Base-by-base conservation (phyloP, 345 rosid species). In the Corchorus capsularis region DNA sequence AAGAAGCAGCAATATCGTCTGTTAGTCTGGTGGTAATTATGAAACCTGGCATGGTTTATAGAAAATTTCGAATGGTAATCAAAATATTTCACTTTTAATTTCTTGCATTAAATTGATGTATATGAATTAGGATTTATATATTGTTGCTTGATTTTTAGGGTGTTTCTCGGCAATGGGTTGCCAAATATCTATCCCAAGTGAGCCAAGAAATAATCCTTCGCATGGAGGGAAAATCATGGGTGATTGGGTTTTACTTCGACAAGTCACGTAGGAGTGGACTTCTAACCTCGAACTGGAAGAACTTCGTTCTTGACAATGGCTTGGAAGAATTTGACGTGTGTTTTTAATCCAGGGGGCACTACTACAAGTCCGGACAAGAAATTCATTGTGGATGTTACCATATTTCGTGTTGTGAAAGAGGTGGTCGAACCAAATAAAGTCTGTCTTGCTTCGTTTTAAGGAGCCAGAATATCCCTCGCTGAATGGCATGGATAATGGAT, bases 11-110 rank as follows among this genome's bases (percentile, higher is more conserved):
- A 27, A 27, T 54, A 69, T 79, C 75, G 35, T 12, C 47, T 1
- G 83, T 79, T 1, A 77, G 85, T 54, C 83, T 86, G 75, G 8
- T 75, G 27, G 63, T 71, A 20, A 79, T 84, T 43, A 84, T 88
- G 84, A 78, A 72, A 60, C 88, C 88, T 37, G 8, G 20, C 8
- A 19, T 27, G 27, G 27, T 27, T 27, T 27, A 27, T 27, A 39
- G 43, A 39, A 27, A 27, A 27, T 27, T 39, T 6, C 4, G 43
- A 39, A 4, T 6, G 43, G 43, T 39, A 39, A 39, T 39, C 27
- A 27, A 39, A 39, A 39, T 39, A 39, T 39, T 39, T 39, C 43
- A 39, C 27, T 27, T 1, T 3, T 3, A 6, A 39, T 39, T 39
- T 27, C 27, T 39, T 39, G 43, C 27, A 27, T 27, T 1, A 27